Evolutionary conservation across 139 green algal species (phyloP), one percentile per base, ranked within the genome.

Genomic region (Ettlia oleoabundans): DNA sequence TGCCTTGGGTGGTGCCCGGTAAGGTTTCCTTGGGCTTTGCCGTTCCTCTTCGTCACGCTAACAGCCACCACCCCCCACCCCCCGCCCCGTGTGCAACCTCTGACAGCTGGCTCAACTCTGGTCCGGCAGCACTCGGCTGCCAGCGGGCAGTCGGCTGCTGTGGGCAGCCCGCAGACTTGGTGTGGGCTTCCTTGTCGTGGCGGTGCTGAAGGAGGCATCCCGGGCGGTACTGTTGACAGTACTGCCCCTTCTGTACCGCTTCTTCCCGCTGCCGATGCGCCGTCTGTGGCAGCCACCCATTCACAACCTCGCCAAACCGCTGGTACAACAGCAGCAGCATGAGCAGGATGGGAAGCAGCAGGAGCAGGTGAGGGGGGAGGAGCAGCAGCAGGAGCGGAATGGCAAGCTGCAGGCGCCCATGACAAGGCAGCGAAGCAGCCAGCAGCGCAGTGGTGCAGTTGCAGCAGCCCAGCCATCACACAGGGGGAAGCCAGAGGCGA

Each of bases 231-330:
- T 84, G 26, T 38, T 78, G 19, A 37, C 15, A 5, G 15, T 82
- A 4, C 67, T 91, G 55, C 88, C 86, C 30, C 35, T 76, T 3
- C 28, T 86, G 32, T 91, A 91, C 53, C 26, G 51, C 26, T 51
- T 82, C 33, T 81, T 91, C 8, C 88, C 88, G 13, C 24, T 86
- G 22, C 4, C 35, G 32, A n/a, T 91, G 30, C 86, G 88, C 51
- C 62, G 40, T 21, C 61, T 88, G 30, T 91, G 86, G 88, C 88
- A 91, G 73, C 88, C 88, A 1, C 88, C 88, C 26, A 37, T 91
- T 28, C 82, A 89, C 58, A 72, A 82, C 24, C 51, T 83, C 13
- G 43, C 51, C 19, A 65, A 22, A 33, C 51, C n/a, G 72, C 41
- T 30, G 13, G n/a, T 40, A 26, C 24, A 2, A 19, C 2, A 8